These are phyloP conservation scores for Protea cynaroides DNA, from an alignment of 164 flowering plant species.

Conservation along the genomic window DNA sequence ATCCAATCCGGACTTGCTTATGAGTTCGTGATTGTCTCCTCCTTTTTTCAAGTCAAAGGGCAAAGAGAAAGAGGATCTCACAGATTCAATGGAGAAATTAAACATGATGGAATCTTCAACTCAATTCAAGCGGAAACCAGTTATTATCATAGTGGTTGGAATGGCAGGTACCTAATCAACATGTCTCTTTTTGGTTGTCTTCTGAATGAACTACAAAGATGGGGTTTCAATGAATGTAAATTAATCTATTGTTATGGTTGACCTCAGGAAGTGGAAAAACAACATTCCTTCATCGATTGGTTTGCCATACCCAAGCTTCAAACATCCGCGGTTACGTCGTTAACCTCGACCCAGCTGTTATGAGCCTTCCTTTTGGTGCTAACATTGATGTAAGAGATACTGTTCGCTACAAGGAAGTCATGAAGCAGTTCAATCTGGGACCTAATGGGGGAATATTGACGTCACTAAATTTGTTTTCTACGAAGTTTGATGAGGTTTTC, in stretches of 20 bases:
- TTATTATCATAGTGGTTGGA: conserved; percentile 81
- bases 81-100: conserved; percentile 56
- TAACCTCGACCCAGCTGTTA: conserved; percentile 89
- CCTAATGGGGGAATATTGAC: conserved; percentile 96
- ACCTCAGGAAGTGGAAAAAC: conserved; percentile 90
- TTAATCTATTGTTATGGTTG: conserved; percentile 2
- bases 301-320: conserved; percentile 68
- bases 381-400: conserved; percentile 95
- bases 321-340: conserved; percentile 73
- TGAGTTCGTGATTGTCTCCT: conserved; percentile 1
- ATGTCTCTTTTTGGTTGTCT: background rate
- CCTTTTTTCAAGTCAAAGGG: conserved; percentile 23
- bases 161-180: conserved; percentile 66
- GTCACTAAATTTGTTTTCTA: conserved; percentile 84
- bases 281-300: conserved; percentile 78
- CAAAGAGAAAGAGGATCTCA: conserved; percentile 43
- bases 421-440: conserved; percentile 94
- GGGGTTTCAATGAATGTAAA: background rate
- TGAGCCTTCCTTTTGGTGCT: conserved; percentile 87
- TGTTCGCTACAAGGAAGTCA: conserved; percentile 85
- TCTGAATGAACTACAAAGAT: background rate
- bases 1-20: background rate
- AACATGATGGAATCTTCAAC: conserved; percentile 40
- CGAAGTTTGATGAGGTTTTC: conserved; percentile 90
- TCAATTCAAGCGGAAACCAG: conserved; percentile 72